Evolutionary conservation across 768 basidiomycete species (phyloP).

Genomic region (Mycena belliarum): DNA sequence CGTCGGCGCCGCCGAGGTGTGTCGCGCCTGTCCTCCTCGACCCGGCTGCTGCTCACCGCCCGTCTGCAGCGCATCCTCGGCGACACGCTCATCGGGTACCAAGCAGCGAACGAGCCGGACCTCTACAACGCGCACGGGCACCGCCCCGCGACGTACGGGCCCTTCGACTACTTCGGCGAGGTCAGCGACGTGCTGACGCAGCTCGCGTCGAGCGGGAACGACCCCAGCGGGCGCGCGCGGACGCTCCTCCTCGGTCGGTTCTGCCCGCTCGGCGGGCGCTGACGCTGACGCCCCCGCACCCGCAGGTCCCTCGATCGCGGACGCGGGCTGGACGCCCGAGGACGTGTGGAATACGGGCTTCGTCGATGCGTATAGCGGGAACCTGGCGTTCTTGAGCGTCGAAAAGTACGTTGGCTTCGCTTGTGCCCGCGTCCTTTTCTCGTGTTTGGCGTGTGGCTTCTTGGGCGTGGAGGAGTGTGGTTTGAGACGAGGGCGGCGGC

Average conservation of each 20-base stretch:
- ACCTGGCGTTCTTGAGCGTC: slow-evolving; percentile 16
- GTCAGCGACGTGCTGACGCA: slow-evolving; percentile 6
- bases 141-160: slow-evolving; percentile 17
- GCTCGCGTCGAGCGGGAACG: background rate
- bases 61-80: slow-evolving; percentile 38
- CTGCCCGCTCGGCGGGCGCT: no score
- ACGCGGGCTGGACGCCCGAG: slow-evolving; percentile 21
- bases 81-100: slow-evolving; percentile 32
- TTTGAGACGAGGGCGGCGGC: no score
- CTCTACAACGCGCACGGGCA: slow-evolving; percentile 29
- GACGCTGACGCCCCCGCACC: no score
- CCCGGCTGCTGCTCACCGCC: no score
- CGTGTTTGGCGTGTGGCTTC: background rate
- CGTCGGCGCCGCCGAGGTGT: slow-evolving; percentile 31
- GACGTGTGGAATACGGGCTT: slow-evolving; percentile 21
- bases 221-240: slow-evolving; percentile 1
- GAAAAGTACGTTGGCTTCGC: slow-evolving; percentile 19
- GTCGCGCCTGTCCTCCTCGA: no score
- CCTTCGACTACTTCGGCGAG: slow-evolving; percentile 23
- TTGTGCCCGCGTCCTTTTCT: background rate
- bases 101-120: slow-evolving; percentile 46
- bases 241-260: slow-evolving; percentile 2
- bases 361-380: slow-evolving; percentile 10
- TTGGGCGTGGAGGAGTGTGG: no score
- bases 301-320: slow-evolving; percentile 19